Percentiles rank a stretch among this genome's conserved stretches.
These are phyloP conservation scores for Gonium pectorale DNA, from an alignment of 139 green algal species.

Conservation along the genomic window DNA sequence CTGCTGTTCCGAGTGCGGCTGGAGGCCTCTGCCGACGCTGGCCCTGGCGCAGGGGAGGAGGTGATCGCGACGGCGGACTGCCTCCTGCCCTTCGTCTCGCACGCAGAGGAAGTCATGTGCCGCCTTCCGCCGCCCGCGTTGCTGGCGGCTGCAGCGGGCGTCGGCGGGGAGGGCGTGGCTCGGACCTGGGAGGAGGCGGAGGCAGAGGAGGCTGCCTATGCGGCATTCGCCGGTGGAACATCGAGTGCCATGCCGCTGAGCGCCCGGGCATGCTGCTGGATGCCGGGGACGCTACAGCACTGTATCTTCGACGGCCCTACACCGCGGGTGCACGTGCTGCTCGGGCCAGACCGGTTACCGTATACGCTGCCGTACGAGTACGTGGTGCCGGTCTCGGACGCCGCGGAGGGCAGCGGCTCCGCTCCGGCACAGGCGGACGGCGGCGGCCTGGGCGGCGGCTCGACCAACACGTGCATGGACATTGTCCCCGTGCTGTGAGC, in stretches of 20 bases:
- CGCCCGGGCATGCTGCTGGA: not conserved
- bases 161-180: not conserved
- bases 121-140: constrained; percentile 25
- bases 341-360: not conserved
- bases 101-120: constrained; percentile 8
- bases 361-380: constrained; percentile 23
- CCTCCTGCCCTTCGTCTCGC: constrained; percentile 7
- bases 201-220: no score
- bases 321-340: constrained; percentile 29
- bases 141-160: not conserved
- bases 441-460: not conserved
- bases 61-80: constrained; percentile 34
- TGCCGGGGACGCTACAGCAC: not conserved
- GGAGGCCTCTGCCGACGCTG: not conserved
- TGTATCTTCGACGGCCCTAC: constrained; percentile 11
- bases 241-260: no score
- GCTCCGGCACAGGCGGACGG: not conserved
- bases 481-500: not conserved
- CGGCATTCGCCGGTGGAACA: no score
- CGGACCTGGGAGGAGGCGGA: not conserved
- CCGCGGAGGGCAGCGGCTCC: constrained; percentile 30
- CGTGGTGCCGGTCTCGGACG: constrained; percentile 12
- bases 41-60: not conserved
- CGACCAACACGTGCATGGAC: constrained; percentile 12
- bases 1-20: constrained; percentile 35